Conservation (phyloP, 2,329 filamentous ascomycete species). For the Pochonia chlamydosporia region DNA sequence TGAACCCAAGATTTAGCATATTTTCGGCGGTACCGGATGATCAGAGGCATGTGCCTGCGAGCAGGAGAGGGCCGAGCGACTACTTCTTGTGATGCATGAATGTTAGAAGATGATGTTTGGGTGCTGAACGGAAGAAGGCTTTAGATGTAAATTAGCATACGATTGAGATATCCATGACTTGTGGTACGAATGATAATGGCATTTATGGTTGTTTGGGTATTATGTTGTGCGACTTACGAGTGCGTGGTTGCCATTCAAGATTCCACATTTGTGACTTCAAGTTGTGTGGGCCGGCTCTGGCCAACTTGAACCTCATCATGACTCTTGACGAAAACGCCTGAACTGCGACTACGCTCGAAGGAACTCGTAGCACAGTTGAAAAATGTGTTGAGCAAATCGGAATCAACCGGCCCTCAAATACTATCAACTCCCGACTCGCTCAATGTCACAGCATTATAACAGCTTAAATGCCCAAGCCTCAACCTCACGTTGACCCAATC, state of each 20-base stretch:
- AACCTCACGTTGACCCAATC: slow-evolving; percentile 21
- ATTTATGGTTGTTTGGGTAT: slow-evolving; percentile 10
- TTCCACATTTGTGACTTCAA: neutral
- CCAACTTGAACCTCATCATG: neutral
- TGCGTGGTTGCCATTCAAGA: too few relatives aligned
- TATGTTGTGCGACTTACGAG: too few relatives aligned
- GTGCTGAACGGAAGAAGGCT: slow-evolving; percentile 13
- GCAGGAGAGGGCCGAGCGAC: slow-evolving; percentile 59
- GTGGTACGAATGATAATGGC: slow-evolving; percentile 21
- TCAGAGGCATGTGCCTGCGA: slow-evolving; percentile 71
- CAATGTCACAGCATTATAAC: neutral
- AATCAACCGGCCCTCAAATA: neutral
- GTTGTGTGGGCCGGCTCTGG: neutral
- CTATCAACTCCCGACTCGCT: too few relatives aligned
- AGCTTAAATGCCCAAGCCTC: slow-evolving; percentile 19
- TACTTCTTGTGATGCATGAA: slow-evolving; percentile 56
- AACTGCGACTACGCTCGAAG: too few relatives aligned
- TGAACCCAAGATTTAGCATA: slow-evolving; percentile 88
- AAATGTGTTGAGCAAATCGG: too few relatives aligned
- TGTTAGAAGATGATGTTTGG: slow-evolving; percentile 9
- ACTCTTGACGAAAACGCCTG: too few relatives aligned
- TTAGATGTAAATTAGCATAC: slow-evolving; percentile 36
- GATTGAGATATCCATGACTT: slow-evolving; percentile 35
- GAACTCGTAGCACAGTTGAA: too few relatives aligned
- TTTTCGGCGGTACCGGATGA: slow-evolving; percentile 87